Evolutionary conservation across 805 yeast species (phyloP).

Genomic region (Ogataea ganodermae): DNA sequence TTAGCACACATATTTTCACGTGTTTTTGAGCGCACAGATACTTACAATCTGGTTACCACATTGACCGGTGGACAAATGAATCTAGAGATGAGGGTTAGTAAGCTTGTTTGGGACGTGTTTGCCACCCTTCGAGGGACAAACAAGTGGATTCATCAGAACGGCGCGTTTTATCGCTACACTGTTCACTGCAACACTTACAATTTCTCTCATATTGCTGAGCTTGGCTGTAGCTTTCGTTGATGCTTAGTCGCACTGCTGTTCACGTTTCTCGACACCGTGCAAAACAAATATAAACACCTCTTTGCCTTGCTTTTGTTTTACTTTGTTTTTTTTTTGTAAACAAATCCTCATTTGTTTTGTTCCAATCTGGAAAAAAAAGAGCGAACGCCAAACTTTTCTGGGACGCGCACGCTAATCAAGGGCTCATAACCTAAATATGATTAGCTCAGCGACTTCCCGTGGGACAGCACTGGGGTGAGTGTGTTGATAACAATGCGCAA

Average conservation of each 20-base stretch:
- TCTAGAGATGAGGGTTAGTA: constrained; percentile 45
- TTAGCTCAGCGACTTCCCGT: too few relatives aligned
- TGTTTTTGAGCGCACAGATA: constrained; percentile 20
- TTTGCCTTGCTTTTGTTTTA: constrained; percentile 4
- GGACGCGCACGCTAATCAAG: constrained; percentile 21
- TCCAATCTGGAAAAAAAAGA: constrained; percentile 17
- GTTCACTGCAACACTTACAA: constrained; percentile 28
- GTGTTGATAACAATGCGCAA: too few relatives aligned
- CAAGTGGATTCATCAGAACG: too few relatives aligned
- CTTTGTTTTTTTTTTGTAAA: constrained; percentile 15
- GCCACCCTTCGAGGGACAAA: too few relatives aligned
- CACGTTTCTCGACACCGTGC: neutral
- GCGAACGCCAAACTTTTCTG: constrained; percentile 22
- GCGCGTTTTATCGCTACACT: too few relatives aligned
- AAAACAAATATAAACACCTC: constrained; percentile 3
- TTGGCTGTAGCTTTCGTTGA: neutral
- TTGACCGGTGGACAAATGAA: constrained; percentile 96
- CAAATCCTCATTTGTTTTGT: constrained; percentile 21
- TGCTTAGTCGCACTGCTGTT: neutral
- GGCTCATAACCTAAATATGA: too few relatives aligned
- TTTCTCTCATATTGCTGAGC: constrained; percentile 32
- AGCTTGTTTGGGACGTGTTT: neutral
- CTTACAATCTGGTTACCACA: constrained; percentile 96
- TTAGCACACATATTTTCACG: constrained; percentile 13
- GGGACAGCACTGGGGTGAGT: too few relatives aligned